Evolutionary conservation across 345 rosid genomes (phyloP), one percentile per base, ranked within the genome.

Genomic region (Acer yangbiense): DNA sequence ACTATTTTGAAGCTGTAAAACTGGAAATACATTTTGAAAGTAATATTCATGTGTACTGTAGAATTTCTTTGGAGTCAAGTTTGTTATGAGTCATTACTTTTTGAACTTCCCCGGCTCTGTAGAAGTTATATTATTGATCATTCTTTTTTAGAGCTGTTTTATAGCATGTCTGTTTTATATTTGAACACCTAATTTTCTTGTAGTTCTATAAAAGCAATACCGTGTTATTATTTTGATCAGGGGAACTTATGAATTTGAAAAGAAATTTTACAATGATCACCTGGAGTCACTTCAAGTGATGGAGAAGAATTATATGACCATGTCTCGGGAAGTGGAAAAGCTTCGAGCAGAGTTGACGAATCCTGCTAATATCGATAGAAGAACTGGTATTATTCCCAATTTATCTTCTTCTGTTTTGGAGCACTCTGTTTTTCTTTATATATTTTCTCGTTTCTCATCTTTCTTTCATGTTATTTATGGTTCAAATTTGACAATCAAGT

Each of bases 261-360:
- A 91, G 88, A 94, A 90, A 83, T 83, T 89, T 81, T 96, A 92
- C 80, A 91, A 81, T 55, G 99, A 94, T 85, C 98, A 96, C 86
- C 92, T 92, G 7, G 94, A 94, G 82, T 92, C 95, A 77, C 97
- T 94, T 80, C 97, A 94, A 80, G 92, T 86, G 35, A 94, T 96
- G 99, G 94, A 94, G 84, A 88, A 91, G 81, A 92, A 92, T 85
- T 94, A 92, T 72, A 84, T 85, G 76, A 88, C 89, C 29, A 92
- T 96, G 99, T 87, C 97, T 41, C 86, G 83, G 89, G 99, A 96
- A 85, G 95, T 94, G 73, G 97, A 96, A 80, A 94, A 96, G 77
- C 98, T 92, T 78, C 93, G 90, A 73, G 91, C 90, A n/a, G 95
- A 92, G 80, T 77, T 96, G 77, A 83, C 79, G 60, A 92, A 89